Conservation (phyloP, 1,284 basidiomycete genomes). For the Sporisorium reilianum region DNA sequence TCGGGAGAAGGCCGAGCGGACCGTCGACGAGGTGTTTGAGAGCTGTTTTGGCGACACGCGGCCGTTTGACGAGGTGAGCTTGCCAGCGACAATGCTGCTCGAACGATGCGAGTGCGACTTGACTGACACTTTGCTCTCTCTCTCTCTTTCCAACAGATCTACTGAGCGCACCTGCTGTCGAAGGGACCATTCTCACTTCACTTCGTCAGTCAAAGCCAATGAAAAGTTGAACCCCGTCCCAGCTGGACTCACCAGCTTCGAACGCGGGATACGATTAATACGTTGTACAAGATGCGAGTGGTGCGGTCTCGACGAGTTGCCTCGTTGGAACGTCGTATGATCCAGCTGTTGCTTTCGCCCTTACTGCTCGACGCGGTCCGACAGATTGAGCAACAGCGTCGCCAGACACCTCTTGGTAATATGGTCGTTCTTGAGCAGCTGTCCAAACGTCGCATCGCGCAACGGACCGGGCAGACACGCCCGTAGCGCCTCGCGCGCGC, state of each 20-base stretch:
- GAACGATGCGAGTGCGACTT: neutral
- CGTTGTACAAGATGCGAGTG: neutral
- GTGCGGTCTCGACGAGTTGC: neutral
- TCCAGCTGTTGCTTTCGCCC: too few species aligned
- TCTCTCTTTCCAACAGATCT: conserved; percentile 41
- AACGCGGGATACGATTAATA: neutral
- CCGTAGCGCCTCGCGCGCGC: conserved; percentile 94
- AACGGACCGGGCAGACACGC: conserved; percentile 97
- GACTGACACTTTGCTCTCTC: neutral
- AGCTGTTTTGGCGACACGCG: conserved; percentile 94
- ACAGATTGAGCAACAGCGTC: conserved; percentile 90
- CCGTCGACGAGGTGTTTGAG: conserved; percentile 95
- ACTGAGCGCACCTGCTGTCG: conserved; percentile 16
- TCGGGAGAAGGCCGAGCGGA: conserved; percentile 81
- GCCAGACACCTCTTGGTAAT: conserved; percentile 82
- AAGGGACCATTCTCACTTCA: neutral
- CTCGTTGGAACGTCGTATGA: too few species aligned
- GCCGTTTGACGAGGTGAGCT: conserved; percentile 93
- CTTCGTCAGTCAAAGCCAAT: neutral
- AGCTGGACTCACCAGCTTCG: neutral
- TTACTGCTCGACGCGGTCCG: conserved; percentile 71
- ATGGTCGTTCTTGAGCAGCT: conserved; percentile 76
- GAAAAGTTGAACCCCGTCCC: neutral
- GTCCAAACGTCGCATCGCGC: conserved; percentile 91
- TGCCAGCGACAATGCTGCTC: neutral